These are phyloP conservation scores for Fusarium nodosum DNA, from an alignment of 2,329 filamentous ascomycete genomes.

Conservation along the genomic window DNA sequence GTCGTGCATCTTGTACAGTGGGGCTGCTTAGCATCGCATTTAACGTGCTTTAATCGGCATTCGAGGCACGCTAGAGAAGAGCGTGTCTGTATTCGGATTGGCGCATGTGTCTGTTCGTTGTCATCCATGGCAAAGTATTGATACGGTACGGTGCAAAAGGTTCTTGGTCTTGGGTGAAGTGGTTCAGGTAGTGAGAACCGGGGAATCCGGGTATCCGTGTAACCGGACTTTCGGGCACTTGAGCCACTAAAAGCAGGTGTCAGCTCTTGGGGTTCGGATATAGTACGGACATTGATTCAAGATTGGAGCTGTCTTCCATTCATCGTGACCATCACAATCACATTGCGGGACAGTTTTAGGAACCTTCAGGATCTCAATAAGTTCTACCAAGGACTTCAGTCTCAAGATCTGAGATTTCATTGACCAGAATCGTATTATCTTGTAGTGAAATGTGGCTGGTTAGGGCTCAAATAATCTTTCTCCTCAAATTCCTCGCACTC, in stretches of 20 bases:
- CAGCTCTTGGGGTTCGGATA: neutral
- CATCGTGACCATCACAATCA: neutral
- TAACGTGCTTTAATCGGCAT: slow-evolving; percentile 65
- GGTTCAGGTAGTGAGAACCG: neutral
- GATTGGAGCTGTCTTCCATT: neutral
- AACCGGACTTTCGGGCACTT: slow-evolving; percentile 6
- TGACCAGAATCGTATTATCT: neutral
- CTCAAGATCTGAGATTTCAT: accelerated
- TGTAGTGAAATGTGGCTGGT: neutral
- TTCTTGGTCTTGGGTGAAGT: neutral
- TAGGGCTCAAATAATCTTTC: neutral
- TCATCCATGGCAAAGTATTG: slow-evolving; percentile 5
- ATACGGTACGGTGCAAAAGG: neutral
- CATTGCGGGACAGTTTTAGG: neutral
- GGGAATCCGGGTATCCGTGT: slow-evolving; percentile 23
- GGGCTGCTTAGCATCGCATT: slow-evolving; percentile 65
- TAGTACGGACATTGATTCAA: neutral
- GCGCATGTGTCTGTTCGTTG: neutral
- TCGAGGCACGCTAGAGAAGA: slow-evolving; percentile 63
- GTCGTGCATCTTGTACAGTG: slow-evolving; percentile 61
- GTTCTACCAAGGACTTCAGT: neutral
- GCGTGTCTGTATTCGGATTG: slow-evolving; percentile 21
- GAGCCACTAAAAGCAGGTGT: neutral
- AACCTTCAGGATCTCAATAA: accelerated
- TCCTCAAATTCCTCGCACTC: neutral